Percentiles rank a stretch among this genome's conserved stretches.
These are phyloP conservation scores for Irpex lacteus DNA, from an alignment of 1,284 basidiomycete genomes.

Conservation along the genomic window DNA sequence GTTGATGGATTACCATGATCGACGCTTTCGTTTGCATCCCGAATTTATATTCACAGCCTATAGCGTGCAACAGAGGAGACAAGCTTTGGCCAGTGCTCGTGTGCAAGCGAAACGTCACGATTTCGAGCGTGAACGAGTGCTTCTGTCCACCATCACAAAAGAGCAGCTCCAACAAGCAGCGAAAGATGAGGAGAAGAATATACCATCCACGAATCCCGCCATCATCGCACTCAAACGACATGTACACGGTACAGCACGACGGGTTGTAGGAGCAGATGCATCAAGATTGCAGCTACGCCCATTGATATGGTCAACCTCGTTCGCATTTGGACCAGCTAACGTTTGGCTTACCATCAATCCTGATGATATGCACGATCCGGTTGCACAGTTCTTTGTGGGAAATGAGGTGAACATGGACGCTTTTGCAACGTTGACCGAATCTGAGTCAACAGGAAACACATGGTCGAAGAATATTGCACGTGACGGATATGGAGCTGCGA, in stretches of 20 bases:
- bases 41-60: background rate
- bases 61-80: background rate
- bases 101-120: background rate
- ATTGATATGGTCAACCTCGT: constrained; percentile 16
- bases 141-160: background rate
- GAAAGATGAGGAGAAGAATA: background rate
- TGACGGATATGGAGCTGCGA: background rate
- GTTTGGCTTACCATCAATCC: constrained; percentile 31
- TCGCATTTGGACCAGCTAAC: constrained; percentile 14
- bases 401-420: constrained; percentile 25
- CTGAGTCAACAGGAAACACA: background rate
- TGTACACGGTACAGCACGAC: background rate
- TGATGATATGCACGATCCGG: constrained; percentile 27
- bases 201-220: background rate
- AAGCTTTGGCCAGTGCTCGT: background rate
- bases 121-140: background rate
- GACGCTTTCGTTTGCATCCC: background rate
- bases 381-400: constrained; percentile 37
- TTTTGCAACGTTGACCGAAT: background rate
- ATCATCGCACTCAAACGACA: background rate
- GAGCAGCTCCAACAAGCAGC: background rate
- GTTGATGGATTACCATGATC: background rate
- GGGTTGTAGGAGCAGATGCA: background rate
- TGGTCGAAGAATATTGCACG: background rate
- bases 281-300: background rate